Conservation (phyloP, 2,329 filamentous ascomycete species). For the Tolypocladium ovalisporum region DNA sequence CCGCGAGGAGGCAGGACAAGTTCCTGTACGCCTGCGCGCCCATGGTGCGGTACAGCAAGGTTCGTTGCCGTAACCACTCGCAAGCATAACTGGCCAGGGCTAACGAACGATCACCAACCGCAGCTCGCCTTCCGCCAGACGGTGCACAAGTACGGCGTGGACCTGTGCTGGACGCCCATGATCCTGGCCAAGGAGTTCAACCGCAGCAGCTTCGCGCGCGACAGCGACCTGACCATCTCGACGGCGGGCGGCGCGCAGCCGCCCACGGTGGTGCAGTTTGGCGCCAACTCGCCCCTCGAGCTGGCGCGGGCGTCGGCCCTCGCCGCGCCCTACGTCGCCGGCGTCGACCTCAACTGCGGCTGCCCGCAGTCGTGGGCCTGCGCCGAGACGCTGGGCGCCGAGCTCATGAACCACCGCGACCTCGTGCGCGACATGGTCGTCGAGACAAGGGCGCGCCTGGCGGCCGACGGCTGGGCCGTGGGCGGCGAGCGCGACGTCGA, state of each 20-base stretch:
- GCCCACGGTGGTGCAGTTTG: slow-evolving; percentile 58
- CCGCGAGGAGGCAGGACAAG: slow-evolving; percentile 26
- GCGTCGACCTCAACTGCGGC: slow-evolving; percentile 62
- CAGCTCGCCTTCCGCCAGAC: slow-evolving; percentile 60
- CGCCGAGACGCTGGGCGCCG: slow-evolving; percentile 54
- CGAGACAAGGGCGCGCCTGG: slow-evolving; percentile 41
- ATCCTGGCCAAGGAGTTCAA: slow-evolving; percentile 60
- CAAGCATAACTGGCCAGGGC: too few species aligned
- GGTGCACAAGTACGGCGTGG: slow-evolving; percentile 51
- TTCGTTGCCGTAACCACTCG: slow-evolving; percentile 8
- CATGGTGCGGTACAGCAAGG: slow-evolving; percentile 59
- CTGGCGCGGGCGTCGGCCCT: slow-evolving; percentile 51
- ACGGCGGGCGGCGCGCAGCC: slow-evolving; percentile 39
- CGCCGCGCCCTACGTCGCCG: slow-evolving; percentile 49
- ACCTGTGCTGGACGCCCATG: slow-evolving; percentile 64
- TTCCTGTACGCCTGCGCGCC: slow-evolving; percentile 51
- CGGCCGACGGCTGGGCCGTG: slow-evolving; percentile 41
- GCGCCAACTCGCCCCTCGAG: slow-evolving; percentile 49
- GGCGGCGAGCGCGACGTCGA: slow-evolving; percentile 29
- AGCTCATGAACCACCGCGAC: slow-evolving; percentile 55
- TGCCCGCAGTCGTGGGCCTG: slow-evolving; percentile 66
- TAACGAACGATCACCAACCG: too few species aligned
- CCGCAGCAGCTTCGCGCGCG: slow-evolving; percentile 45
- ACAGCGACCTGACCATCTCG: slow-evolving; percentile 54
- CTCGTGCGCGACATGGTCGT: slow-evolving; percentile 56